Percentiles rank a stretch among this genome's conserved stretches.
phyloP scores from a whole-genome alignment of 106 monocot species.

The Chionographis japonica region DNA sequence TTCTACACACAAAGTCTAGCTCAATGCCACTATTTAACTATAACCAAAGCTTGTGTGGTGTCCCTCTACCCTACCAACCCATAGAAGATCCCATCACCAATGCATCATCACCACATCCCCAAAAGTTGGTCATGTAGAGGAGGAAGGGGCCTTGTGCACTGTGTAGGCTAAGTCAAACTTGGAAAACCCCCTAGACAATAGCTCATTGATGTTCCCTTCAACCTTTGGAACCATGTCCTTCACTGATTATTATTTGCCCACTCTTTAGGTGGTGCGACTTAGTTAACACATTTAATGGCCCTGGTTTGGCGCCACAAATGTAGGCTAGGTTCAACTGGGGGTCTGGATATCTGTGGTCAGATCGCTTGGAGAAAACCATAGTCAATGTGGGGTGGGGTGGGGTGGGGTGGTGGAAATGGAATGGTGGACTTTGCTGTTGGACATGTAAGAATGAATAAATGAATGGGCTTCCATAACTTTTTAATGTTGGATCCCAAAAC shows the following conservation, averaged over 20 bases:
- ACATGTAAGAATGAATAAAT: too few relatives aligned
- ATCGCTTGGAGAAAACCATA: too few relatives aligned
- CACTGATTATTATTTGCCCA: background rate
- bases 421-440: too few relatives aligned
- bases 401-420: background rate
- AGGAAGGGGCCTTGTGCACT: background rate
- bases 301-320: conserved; percentile 7
- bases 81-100: background rate
- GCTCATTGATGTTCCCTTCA: background rate
- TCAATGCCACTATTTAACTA: background rate
- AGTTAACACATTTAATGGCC: background rate
- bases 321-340: background rate
- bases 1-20: background rate
- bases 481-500: too few relatives aligned
- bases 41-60: background rate
- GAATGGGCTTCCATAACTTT: too few relatives aligned
- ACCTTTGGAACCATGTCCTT: background rate
- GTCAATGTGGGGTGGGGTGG: background rate
- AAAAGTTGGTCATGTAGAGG: background rate
- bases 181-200: background rate
- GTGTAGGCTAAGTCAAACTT: background rate
- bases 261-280: background rate
- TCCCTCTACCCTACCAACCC: background rate
- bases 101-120: background rate
- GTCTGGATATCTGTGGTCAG: too few relatives aligned